Evolutionary conservation across 192 early-diverging fungal genomes (phyloP), one percentile per base, ranked within the genome.

Genomic region (Coemansia sp.): DNA sequence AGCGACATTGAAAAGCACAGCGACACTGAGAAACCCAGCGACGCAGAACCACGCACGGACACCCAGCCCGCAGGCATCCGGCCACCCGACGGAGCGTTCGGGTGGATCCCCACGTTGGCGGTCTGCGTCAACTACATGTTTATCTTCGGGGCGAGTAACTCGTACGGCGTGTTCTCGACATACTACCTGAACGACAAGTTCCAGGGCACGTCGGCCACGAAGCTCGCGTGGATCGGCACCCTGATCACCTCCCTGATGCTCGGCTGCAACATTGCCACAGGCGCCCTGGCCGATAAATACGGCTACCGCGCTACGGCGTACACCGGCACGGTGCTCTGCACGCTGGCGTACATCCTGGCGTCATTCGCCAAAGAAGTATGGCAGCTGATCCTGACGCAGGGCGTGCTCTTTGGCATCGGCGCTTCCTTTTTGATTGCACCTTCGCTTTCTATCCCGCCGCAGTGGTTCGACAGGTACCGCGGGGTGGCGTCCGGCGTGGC

Each of bases 361-460:
- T 74, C 71, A 9, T 68, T 80, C 47, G 55, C 68, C 38, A 62
- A 48, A 0, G 22, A 80, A 30, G 66, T 87, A 0, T 91, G 89
- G 89, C 89, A 92, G 33, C 66, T 92, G 14, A 81, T 88, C 43
- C 60, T 90, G 25, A 83, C 89, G 1, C 90, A 91, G 64, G 88
- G 87, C 9, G 58, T 90, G 6, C 41, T 94, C 56, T 86, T 89
- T 67, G 92, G 92, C 4, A 59, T 89, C 21, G 90, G 89, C 7
- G 67, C 79, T 14, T 81, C 81, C 10, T 67, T 94, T 34, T 50
- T 86, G 14, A 85, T 84, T 43, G 82, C 88, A 14, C 88, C 89
- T 0, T 83, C 80, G 19, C 77, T 89, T 33, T 77, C 82, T 12
- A 80, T 88, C 4, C 80, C 86, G 4, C 60, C 82, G 4, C 86